Evolutionary conservation across 1,284 basidiomycete species (phyloP), one percentile per base, ranked within the genome.

Genomic region (Grifola frondosa): DNA sequence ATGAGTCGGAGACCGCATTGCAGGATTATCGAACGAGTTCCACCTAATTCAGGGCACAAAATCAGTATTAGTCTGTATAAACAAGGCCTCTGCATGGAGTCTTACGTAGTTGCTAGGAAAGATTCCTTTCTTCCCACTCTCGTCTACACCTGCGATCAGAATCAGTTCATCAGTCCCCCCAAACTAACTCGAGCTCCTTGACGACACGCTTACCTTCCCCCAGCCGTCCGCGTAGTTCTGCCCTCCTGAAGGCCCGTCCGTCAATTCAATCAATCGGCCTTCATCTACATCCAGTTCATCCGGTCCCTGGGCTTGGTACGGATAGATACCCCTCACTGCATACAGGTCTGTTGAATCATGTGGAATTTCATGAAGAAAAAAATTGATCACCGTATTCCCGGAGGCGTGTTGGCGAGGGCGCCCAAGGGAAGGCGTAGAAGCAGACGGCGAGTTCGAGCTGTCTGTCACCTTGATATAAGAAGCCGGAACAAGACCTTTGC

Each of bases 91-190:
- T 50, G 37, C 38, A 45, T 48, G 23, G 24, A 31, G 37, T 74
- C 84, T 64, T 65, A 90, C 88, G 72, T 90, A 90, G 66, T 88
- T 89, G 64, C 84, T 88, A 26, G 87, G 88, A 67, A 90, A 90
- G 56, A 90, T 87, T 10, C 86, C 86, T 63, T 78, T 87, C 61
- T 65, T 73, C 40, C 86, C 83, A 40, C 64, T 62, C 37, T 69
- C 63, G 54, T 80, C 75, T 49, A 80, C 69, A 40, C 86, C 86
- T 88, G 60, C 42, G 52, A 55, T 56, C 40, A 29, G 22, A 36
- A 46, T 46, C 43, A 46, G 34, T 23, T 34, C 40, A 37, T 48
- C 40, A 48, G 46, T 35, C 15, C 33, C 31, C 30, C 22, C 42
- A 38, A 36, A 34, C 43, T 30, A 30, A 30, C 15, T 39, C 21